Conservation (phyloP, 179 eudicot genomes). For the Corrigiola litoralis region DNA sequence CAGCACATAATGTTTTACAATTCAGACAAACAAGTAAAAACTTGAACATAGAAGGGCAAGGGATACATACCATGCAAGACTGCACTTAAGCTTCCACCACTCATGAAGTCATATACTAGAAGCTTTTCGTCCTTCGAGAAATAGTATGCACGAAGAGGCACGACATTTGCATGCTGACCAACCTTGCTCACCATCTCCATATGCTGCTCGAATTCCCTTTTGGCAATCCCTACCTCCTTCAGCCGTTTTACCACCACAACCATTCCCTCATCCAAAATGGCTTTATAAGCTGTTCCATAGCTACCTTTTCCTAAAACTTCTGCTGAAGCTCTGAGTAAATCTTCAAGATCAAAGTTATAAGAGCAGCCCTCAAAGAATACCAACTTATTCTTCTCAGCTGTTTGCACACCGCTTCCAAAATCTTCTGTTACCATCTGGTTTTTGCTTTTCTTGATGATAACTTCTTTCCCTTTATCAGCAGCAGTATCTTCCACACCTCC, state of each 20-base stretch:
- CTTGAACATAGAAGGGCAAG: background rate
- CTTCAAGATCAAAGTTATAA: slow-evolving; percentile 78
- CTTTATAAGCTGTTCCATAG: slow-evolving; percentile 81
- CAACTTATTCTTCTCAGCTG: slow-evolving; percentile 62
- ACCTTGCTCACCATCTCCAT: slow-evolving; percentile 67
- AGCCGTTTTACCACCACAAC: slow-evolving; percentile 87
- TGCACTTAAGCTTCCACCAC: slow-evolving; percentile 60
- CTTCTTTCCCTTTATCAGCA: slow-evolving; percentile 33
- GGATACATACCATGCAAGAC: slow-evolving; percentile 62
- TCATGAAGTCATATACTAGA: slow-evolving; percentile 59
- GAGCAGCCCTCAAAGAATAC: slow-evolving; percentile 66
- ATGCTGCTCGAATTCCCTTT: slow-evolving; percentile 77
- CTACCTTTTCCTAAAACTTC: slow-evolving; percentile 89
- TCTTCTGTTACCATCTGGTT: slow-evolving; percentile 50
- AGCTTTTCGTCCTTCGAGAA: slow-evolving; percentile 95
- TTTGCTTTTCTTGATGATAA: slow-evolving; percentile 41
- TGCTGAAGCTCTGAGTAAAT: slow-evolving; percentile 82
- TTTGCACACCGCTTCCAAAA: slow-evolving; percentile 74
- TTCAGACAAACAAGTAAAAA: background rate
- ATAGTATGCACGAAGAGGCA: slow-evolving; percentile 76
- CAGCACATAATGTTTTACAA: background rate
- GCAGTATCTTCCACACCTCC: slow-evolving; percentile 17
- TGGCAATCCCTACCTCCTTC: slow-evolving; percentile 71
- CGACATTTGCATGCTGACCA: slow-evolving; percentile 57
- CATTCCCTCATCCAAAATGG: slow-evolving; percentile 75